Conservation (phyloP, 2,329 filamentous ascomycete species). For the Exophiala sp. region DNA sequence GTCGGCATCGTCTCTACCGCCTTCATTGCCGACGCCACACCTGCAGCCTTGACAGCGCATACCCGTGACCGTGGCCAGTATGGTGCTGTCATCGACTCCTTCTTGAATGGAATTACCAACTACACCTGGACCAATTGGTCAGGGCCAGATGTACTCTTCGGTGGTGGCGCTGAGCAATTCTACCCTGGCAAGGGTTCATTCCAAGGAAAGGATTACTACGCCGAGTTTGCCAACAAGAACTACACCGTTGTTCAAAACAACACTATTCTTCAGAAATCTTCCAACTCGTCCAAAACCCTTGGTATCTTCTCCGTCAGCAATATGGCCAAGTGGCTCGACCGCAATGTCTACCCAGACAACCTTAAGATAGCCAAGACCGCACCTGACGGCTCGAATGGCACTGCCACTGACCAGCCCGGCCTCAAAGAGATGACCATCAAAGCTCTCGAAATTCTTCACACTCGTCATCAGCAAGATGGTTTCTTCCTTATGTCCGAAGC, state of each 20-base stretch:
- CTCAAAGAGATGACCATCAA: conserved; percentile 89
- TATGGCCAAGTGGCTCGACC: conserved; percentile 81
- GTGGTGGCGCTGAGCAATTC: conserved; percentile 80
- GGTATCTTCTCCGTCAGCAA: conserved; percentile 74
- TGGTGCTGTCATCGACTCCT: conserved; percentile 70
- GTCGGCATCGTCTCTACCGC: conserved; percentile 73
- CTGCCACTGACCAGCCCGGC: conserved; percentile 72
- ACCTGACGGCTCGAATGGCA: conserved; percentile 60
- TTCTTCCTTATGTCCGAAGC: conserved; percentile 89
- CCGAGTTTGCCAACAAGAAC: conserved; percentile 65
- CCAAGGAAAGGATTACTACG: conserved; percentile 68
- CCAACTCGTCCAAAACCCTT: conserved; percentile 62
- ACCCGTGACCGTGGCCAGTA: conserved; percentile 67
- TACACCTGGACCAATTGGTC: conserved; percentile 74
- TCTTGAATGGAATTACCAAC: conserved; percentile 71
- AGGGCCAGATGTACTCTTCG: conserved; percentile 78
- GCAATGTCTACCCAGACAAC: conserved; percentile 66
- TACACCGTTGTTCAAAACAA: conserved; percentile 73
- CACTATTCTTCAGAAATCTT: conserved; percentile 60
- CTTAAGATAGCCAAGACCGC: conserved; percentile 63
- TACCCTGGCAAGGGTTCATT: conserved; percentile 62
- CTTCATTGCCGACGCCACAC: conserved; percentile 76
- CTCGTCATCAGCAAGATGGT: conserved; percentile 63
- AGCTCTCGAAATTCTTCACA: conserved; percentile 73
- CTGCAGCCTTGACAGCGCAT: conserved; percentile 70